Base-by-base conservation (phyloP, 495 filamentous ascomycete species). In the Neurospora pannonica region DNA sequence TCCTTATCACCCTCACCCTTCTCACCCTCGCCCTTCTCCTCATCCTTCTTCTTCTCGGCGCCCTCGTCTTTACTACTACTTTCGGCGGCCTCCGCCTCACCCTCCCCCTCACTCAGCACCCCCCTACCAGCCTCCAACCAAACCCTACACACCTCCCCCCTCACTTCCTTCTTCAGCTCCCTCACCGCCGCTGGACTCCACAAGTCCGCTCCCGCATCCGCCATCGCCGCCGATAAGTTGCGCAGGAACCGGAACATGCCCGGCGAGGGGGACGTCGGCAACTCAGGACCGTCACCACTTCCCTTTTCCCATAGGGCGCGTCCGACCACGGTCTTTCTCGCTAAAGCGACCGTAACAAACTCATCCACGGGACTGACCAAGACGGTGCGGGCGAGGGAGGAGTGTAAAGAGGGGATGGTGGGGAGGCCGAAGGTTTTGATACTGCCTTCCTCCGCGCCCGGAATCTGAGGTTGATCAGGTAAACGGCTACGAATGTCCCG, bases 231-330 rank as follows among this genome's bases (percentile, higher is more conserved):
- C 10, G 88, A 84, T 34, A 97, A 77, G 39, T 86, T 87, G 38
- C 90, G 88, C 54, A 98, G 79, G 71, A 95, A 92, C 74, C 87
- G 88, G 80, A 97, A 97, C 3, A 90, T 87, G 37, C 87, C 86
- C 0, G 93, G 90, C 1, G 94, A 94, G 0, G 95, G 94, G 75
- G 94, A 93, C n/a, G 90, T 84, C 1, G 96, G 96, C 36, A 97
- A 78, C 40, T 88, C 86, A 0, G 93, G 94, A n/a, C n/a, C n/a
- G 24, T 92, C 39, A 19, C 70, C 71, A n/a, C n/a, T 34, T 34
- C 3, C 34, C 3, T 34, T 34, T 77, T 96, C 94, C 94, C 93
- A 97, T 1, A 97, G 86, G 1, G 86, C 84, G 74, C 88, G 83
- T 21, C 90, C 86, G 0, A 76, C 78, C 10, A 87, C 83, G 28